Conservation (phyloP, 2,329 filamentous ascomycete species). For the Metarhizium anisopliae region DNA sequence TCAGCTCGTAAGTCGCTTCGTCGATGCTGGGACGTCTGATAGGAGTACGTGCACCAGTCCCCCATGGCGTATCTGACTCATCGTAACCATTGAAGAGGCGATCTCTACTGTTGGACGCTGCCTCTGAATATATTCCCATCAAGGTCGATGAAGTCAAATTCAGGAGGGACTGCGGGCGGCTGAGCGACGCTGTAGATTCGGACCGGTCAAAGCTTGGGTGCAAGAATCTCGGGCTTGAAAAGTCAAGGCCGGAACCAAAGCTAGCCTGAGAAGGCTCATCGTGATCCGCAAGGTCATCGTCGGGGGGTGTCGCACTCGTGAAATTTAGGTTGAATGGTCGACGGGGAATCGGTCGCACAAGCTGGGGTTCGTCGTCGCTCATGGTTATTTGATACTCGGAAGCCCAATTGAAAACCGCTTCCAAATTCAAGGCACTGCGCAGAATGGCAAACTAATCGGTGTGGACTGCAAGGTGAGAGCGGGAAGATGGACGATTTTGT, state of each 20-base stretch:
- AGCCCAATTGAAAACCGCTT: neutral
- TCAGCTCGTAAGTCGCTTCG: slow-evolving; percentile 34
- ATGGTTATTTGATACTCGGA: slow-evolving; percentile 7
- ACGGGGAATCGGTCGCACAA: slow-evolving; percentile 62
- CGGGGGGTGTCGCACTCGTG: slow-evolving; percentile 35
- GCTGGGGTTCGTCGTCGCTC: slow-evolving; percentile 38
- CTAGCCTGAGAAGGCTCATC: slow-evolving; percentile 13
- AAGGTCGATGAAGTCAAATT: slow-evolving; percentile 87
- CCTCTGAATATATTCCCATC: slow-evolving; percentile 79
- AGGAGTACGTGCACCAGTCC: slow-evolving; percentile 66
- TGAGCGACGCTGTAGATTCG: slow-evolving; percentile 33
- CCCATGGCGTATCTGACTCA: slow-evolving; percentile 64
- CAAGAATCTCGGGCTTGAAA: slow-evolving; percentile 24
- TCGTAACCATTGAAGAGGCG: slow-evolving; percentile 33
- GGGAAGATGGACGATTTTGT: neutral
- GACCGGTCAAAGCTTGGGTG: slow-evolving; percentile 36
- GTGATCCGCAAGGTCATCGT: slow-evolving; percentile 22
- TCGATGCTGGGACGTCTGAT: slow-evolving; percentile 33
- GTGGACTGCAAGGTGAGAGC: neutral
- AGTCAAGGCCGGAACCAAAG: slow-evolving; percentile 14
- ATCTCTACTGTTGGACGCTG: slow-evolving; percentile 40
- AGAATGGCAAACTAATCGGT: neutral
- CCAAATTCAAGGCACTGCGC: neutral
- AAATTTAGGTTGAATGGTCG: slow-evolving; percentile 58
- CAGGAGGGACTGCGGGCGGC: slow-evolving; percentile 66